Evolutionary conservation across 2,329 filamentous ascomycete genomes (phyloP).

Genomic region (Trichophyton equinum): DNA sequence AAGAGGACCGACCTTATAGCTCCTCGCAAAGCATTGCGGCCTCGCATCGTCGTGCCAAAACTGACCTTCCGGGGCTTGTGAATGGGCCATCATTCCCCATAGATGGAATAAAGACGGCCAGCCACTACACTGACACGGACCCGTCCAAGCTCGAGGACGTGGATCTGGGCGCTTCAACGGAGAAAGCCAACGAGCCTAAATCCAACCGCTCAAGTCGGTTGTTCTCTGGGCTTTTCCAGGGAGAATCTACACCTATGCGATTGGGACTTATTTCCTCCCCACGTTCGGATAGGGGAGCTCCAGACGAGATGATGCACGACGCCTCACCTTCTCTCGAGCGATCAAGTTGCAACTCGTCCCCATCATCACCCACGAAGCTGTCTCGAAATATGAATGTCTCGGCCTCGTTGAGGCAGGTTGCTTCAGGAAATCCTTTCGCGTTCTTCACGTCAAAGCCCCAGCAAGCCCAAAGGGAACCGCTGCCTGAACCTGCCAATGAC

Average conservation of each 20-base stretch:
- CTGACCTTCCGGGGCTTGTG: not conserved
- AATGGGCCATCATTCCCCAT: not conserved
- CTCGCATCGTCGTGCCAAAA: slow-evolving; percentile 7
- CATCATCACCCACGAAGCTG: slow-evolving; percentile 12
- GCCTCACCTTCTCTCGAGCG: slow-evolving; percentile 3
- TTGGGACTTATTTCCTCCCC: not conserved
- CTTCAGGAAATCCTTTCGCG: slow-evolving; percentile 28
- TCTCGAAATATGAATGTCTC: slow-evolving; percentile 22
- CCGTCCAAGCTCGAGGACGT: slow-evolving; percentile 9
- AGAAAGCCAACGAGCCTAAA: slow-evolving; percentile 5
- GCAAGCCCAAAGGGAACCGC: slow-evolving; percentile 15
- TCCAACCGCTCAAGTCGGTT: slow-evolving; percentile 7
- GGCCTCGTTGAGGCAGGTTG: slow-evolving; percentile 24
- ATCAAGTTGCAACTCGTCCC: slow-evolving; percentile 9
- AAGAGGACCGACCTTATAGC: not conserved
- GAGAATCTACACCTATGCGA: slow-evolving; percentile 11
- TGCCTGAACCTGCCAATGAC: slow-evolving; percentile 35
- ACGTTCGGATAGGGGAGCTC: not conserved
- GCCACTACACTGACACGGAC: not conserved
- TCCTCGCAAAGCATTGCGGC: not conserved
- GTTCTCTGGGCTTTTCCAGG: slow-evolving; percentile 13
- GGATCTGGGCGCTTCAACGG: slow-evolving; percentile 2
- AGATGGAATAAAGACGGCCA: not conserved
- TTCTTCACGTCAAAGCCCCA: slow-evolving; percentile 31
- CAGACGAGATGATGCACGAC: not conserved